Base-by-base conservation (phyloP, 192 early-diverging fungal species). In the Entophlyctis helioformis region DNA sequence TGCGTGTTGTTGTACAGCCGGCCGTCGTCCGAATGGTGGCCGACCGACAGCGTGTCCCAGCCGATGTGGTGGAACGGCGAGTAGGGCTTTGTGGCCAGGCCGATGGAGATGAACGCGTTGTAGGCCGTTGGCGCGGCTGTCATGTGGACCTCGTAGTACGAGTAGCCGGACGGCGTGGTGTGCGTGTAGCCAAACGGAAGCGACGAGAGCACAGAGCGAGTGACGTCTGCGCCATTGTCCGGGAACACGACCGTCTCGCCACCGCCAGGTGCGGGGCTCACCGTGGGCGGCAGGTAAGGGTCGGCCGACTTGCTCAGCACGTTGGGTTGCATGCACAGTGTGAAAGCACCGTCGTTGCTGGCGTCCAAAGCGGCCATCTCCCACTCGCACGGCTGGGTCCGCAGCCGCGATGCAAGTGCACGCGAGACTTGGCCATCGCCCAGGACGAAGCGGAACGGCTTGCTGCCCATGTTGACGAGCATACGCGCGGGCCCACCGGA, bases 1-100 rank as follows among this genome's bases (percentile, higher is more conserved):
- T 24, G 13, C 31, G 12, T 13, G 22, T 11, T 21, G 28, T 54
- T 32, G 52, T 54, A 72, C 24, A 67, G 19, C 22, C 47, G 43
- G 24, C 65, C 70, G 50, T 72, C 70, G 53, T 72, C 70, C 13
- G 42, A 47, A 46, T 72, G 70, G 45, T 56, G 63, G 1, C 53
- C 70, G 26, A 72, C 25, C 6, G 38, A 46, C 20, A 57, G 43
- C 12, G 39, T 31, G 40, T 71, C 49, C 70, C 70, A 72, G 5
- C 70, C 70, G 29, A 68, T 60, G 28, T 68, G 59, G 20, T 62
- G 57, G 48, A 56, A 68, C 8, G 56, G 35, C 13, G 56, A 45
- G 48, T 60, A 72, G 10, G 70, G 70, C 31, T 35, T 29, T 1
- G 48, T 25, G 0, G 60, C 60, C 12, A 68, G 33, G 16, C 70